Evolutionary conservation across 192 early-diverging fungal species (phyloP).

Genomic region (Anaeromyces robustus): DNA sequence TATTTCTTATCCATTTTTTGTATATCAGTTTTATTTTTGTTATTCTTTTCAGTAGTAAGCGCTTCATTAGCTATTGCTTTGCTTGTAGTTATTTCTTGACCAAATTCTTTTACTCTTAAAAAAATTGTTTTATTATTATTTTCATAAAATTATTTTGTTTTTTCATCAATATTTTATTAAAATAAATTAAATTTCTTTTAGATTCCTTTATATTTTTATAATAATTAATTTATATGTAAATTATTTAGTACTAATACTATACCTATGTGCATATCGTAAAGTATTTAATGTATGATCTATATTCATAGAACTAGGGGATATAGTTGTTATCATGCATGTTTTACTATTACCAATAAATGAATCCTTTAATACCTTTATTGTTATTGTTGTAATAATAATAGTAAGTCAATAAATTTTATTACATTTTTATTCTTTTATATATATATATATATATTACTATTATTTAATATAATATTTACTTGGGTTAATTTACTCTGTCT

Average conservation of each 20-base stretch:
- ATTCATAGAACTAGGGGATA: constrained; percentile 89
- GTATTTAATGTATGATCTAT: constrained; percentile 95
- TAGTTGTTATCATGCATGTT: constrained; percentile 97
- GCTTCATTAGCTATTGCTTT: not conserved
- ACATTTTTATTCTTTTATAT: no score
- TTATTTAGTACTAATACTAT: not conserved
- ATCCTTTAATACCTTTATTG: constrained; percentile 61
- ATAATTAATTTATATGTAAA: not conserved
- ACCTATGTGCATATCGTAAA: constrained; percentile 87
- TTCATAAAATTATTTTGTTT: no score
- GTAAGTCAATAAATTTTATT: no score
- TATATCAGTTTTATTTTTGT: not conserved
- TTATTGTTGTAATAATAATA: not conserved
- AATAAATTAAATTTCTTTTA: no score
- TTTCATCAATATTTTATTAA: no score
- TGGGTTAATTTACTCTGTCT: constrained; percentile 95
- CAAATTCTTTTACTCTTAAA: not conserved
- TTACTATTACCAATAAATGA: constrained; percentile 94
- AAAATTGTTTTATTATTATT: no score
- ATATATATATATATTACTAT: no score
- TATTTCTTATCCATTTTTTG: not conserved
- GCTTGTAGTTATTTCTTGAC: not conserved
- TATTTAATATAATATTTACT: constrained; percentile 6
- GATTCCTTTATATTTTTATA: no score
- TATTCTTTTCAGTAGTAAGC: not conserved